A percentile compares a stretch with the other conserved stretches of the same genome.
These are phyloP conservation scores for Penicillium daleae DNA, from an alignment of 495 filamentous ascomycete genomes.

Conservation along the genomic window DNA sequence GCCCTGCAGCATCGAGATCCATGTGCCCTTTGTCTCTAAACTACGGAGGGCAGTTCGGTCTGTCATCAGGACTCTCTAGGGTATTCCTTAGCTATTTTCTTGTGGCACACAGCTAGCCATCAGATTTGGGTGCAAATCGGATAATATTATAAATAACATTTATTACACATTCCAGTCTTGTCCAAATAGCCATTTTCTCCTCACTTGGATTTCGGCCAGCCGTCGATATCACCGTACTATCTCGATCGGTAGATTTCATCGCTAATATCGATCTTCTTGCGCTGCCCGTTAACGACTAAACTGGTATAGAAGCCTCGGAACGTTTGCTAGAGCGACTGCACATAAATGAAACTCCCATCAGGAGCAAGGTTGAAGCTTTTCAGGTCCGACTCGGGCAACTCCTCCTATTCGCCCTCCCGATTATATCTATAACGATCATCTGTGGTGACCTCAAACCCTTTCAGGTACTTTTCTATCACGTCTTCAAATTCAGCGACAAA, in stretches of 20 bases:
- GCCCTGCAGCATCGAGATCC: too few relatives aligned
- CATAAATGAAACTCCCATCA: constrained; percentile 32
- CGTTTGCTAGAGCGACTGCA: constrained; percentile 31
- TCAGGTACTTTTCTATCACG: constrained; percentile 28
- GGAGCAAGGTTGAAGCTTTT: constrained; percentile 36
- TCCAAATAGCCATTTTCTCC: not conserved
- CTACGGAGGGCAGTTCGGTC: too few relatives aligned
- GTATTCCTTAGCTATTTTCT: too few relatives aligned
- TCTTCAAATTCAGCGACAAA: constrained; percentile 21
- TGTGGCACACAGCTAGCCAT: too few relatives aligned
- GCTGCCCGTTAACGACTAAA: constrained; percentile 26
- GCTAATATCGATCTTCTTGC: constrained; percentile 26
- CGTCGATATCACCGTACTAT: constrained; percentile 34
- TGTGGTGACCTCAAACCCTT: constrained; percentile 34
- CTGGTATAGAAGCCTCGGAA: constrained; percentile 33
- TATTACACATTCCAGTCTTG: not conserved
- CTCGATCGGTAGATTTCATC: constrained; percentile 39
- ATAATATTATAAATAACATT: not conserved
- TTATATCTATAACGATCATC: constrained; percentile 31
- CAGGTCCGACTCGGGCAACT: constrained; percentile 32
- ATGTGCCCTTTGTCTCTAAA: too few relatives aligned
- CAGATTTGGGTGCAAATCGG: not conserved
- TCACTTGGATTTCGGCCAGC: constrained; percentile 35
- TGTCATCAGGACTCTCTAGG: too few relatives aligned
- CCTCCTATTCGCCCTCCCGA: constrained; percentile 24